These are phyloP conservation scores for Davidsoniella australis DNA, from an alignment of 2,329 filamentous ascomycete genomes.

Conservation along the genomic window DNA sequence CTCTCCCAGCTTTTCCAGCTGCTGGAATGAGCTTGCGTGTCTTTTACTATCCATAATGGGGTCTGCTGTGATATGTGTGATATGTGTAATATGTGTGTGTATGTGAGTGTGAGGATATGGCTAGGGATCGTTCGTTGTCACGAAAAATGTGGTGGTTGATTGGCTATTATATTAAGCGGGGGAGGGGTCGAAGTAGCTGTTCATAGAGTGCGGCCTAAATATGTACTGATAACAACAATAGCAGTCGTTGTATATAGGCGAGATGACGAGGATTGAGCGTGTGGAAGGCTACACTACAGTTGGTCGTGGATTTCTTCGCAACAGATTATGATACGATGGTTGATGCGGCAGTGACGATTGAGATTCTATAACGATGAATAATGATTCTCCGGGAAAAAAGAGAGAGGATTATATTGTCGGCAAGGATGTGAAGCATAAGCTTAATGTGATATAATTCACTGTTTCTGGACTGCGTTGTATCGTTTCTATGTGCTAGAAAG, in stretches of 20 bases:
- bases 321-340: too few species aligned
- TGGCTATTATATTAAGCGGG: neutral
- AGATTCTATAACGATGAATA: too few species aligned
- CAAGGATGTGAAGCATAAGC: too few species aligned
- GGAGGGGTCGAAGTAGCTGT: neutral
- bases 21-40: conserved; percentile 94
- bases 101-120: neutral
- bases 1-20: conserved; percentile 96
- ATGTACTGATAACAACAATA: neutral
- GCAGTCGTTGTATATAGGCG: neutral
- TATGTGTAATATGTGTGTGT: neutral
- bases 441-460: too few species aligned
- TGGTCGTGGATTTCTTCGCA: too few species aligned
- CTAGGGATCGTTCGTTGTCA: neutral
- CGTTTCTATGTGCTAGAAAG: too few species aligned
- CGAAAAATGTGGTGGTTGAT: neutral
- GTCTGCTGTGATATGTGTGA: neutral
- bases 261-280: neutral
- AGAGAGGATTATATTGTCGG: too few species aligned
- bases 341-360: too few species aligned
- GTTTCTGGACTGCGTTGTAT: too few species aligned
- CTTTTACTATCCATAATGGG: conserved; percentile 70
- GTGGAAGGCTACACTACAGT: too few species aligned
- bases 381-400: too few species aligned
- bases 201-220: neutral